Evolutionary conservation across 31 red algal species (phyloP).

Genomic region (Pterothamnion heteromorphum): DNA sequence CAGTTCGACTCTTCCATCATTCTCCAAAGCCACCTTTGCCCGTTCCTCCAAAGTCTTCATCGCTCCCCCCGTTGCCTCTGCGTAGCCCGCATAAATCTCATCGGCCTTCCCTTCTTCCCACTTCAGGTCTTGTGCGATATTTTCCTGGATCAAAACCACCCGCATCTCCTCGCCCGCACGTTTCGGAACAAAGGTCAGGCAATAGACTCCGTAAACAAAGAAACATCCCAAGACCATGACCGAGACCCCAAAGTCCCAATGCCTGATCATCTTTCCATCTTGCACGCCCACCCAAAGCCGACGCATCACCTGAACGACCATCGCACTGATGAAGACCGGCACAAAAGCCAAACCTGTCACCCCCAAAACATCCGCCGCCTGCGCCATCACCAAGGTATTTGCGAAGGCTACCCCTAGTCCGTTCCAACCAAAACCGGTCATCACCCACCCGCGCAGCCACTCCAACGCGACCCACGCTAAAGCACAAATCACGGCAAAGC

Average conservation of each 20-base stretch:
- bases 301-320: neutral
- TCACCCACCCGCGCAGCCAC: neutral
- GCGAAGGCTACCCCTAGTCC: neutral
- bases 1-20: neutral
- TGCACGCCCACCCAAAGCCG: neutral
- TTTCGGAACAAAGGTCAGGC: neutral
- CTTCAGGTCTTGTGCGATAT: neutral
- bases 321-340: neutral
- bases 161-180: neutral
- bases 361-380: neutral
- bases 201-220: neutral
- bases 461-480: neutral
- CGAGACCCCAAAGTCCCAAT: neutral
- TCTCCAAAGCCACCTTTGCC: neutral
- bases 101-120: neutral
- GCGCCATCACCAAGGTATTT: neutral
- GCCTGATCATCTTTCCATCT: neutral
- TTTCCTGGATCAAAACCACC: neutral
- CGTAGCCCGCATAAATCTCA: neutral
- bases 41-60: neutral
- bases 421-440: neutral
- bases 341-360: neutral
- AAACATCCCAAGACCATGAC: neutral
- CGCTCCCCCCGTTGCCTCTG: neutral
- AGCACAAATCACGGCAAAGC: neutral